These are phyloP conservation scores for Scedosporium aurantiacum DNA, from an alignment of 2,329 filamentous ascomycete species.

Conservation along the genomic window DNA sequence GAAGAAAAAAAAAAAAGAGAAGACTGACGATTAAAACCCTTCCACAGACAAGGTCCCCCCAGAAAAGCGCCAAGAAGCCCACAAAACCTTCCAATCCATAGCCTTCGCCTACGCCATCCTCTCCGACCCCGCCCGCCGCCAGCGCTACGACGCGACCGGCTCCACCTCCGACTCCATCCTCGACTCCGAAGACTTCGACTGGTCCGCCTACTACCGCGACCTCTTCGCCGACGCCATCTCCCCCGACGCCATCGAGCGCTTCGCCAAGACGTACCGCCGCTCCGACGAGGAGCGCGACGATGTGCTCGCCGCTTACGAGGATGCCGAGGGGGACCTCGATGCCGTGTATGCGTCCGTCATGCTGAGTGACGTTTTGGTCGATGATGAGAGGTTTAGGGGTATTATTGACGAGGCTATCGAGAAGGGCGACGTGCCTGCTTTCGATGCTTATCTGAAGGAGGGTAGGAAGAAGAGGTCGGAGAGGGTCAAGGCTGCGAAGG, in stretches of 20 bases:
- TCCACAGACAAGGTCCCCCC: conserved; percentile 61
- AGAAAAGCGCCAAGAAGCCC: conserved; percentile 58
- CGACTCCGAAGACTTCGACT: conserved; percentile 74
- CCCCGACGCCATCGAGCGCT: conserved; percentile 60
- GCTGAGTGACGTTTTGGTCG: conserved; percentile 70
- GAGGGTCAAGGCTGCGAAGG: conserved; percentile 49
- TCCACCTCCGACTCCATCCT: conserved; percentile 75
- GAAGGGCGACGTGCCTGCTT: conserved; percentile 53
- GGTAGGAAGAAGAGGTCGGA: conserved; percentile 50
- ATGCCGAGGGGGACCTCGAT: conserved; percentile 64
- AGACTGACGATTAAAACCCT: not conserved
- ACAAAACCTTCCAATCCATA: conserved; percentile 76
- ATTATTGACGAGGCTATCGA: conserved; percentile 77
- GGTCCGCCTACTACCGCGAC: conserved; percentile 78
- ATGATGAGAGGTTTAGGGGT: conserved; percentile 72
- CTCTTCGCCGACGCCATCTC: conserved; percentile 73
- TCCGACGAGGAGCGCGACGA: conserved; percentile 78
- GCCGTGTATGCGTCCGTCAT: conserved; percentile 73
- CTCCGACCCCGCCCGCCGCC: conserved; percentile 68
- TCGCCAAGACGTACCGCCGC: conserved; percentile 69
- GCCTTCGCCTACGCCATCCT: conserved; percentile 92
- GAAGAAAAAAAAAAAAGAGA: too few species aligned
- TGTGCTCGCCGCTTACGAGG: conserved; percentile 64
- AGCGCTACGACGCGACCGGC: conserved; percentile 81
- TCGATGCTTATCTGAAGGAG: conserved; percentile 62